Evolutionary conservation across 2,329 filamentous ascomycete species (phyloP), one percentile per base, ranked within the genome.

Genomic region (Fusarium torreyae): DNA sequence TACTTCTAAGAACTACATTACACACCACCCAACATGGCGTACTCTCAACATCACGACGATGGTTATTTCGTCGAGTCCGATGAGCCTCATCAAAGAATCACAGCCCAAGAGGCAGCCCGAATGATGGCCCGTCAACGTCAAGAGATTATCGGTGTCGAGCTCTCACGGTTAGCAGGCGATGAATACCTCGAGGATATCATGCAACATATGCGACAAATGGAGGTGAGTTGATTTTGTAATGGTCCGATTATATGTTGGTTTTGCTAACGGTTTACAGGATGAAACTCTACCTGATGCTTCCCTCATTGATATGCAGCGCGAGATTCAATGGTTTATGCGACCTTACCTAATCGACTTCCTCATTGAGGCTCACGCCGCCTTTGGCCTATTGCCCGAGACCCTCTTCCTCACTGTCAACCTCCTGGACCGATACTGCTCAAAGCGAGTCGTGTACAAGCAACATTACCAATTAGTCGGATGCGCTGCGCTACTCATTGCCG

Each of bases 291-390:
- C 96, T 55, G 96, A 99, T 81, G 95, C 97, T 79, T 95, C 95
- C 80, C 94, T 97, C 36, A 99, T 99, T 80, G 96, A 99, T 80
- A 98, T 98, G 81, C 96, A 99, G 82, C 94, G 94, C 71, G 96
- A 99, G 86, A 98, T 99, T 69, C 94, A 98, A 79, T 99, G 96
- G 96, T 98, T 97, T 83, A 99, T 99, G 96, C 87, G 96, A 75
- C 96, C 96, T 1, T 98, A 98, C 81, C 90, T 99, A 36, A 92
- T 99, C 78, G 96, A 99, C 84, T 99, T 99, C 83, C 88, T 99
- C 72, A 92, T 98, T 75, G 96, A 99, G 87, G 96, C 95, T 51
- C 96, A 99, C 78, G 92, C 93, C 71, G 95, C 95, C 65, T 99
- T 98, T 82, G 92, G 94, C 74, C 88, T 99, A 13, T 88, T 98